Evolutionary conservation across 805 yeast genomes (phyloP).

Genomic region (Yarrowia divulgata): DNA sequence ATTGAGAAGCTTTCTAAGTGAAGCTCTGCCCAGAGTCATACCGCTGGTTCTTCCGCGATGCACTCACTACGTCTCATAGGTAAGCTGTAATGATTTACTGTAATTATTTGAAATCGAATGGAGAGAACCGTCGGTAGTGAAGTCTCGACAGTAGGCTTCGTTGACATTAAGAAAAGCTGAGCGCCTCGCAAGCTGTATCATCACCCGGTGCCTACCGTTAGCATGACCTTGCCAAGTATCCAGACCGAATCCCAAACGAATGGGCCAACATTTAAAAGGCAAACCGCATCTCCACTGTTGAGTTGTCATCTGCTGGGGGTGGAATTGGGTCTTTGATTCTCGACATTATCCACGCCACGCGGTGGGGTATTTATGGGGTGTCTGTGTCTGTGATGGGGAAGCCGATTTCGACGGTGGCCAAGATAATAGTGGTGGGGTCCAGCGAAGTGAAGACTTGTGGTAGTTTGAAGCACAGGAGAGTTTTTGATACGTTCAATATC

Average conservation of each 20-base stretch:
- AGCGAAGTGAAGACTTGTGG: not conserved
- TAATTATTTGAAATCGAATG: too few relatives aligned
- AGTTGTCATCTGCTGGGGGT: too few relatives aligned
- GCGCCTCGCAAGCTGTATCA: too few relatives aligned
- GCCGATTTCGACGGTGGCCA: constrained; percentile 7
- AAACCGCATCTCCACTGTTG: too few relatives aligned
- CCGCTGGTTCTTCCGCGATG: not conserved
- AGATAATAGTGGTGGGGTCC: constrained; percentile 11
- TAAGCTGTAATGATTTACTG: not conserved
- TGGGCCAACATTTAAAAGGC: too few relatives aligned
- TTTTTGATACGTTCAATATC: constrained; percentile 6
- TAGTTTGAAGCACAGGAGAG: not conserved
- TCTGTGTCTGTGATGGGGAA: constrained; percentile 1
- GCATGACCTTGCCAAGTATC: too few relatives aligned
- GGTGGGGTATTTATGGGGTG: not conserved
- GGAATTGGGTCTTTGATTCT: too few relatives aligned
- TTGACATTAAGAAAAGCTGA: too few relatives aligned
- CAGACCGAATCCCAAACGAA: too few relatives aligned
- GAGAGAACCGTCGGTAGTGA: too few relatives aligned
- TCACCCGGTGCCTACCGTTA: too few relatives aligned
- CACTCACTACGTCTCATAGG: not conserved
- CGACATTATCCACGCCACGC: not conserved
- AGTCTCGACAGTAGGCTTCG: too few relatives aligned
- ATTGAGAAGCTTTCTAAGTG: constrained; percentile 44
- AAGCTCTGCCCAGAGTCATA: not conserved